Percentiles rank a stretch among this genome's conserved stretches.
These are phyloP conservation scores for Myrica gale DNA, from an alignment of 306 rosid genomes.

Conservation along the genomic window DNA sequence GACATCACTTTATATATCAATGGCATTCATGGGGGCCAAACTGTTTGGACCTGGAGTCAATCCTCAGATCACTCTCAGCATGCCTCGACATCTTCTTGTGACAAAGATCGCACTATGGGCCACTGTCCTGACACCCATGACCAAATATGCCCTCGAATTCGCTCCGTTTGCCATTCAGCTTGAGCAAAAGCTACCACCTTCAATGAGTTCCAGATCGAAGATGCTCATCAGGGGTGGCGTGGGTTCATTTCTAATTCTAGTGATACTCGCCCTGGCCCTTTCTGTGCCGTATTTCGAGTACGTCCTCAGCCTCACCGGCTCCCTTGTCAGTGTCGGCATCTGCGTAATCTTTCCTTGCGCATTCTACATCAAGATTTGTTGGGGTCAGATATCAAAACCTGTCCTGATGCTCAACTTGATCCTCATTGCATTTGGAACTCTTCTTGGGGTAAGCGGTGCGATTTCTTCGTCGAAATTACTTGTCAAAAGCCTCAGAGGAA, in stretches of 20 bases:
- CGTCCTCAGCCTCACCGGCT: conserved; percentile 76
- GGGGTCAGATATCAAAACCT: conserved; percentile 50
- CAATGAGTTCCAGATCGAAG: conserved; percentile 42
- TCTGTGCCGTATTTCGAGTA: conserved; percentile 62
- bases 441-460: conserved; percentile 59
- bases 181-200: conserved; percentile 48
- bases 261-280: conserved; percentile 55
- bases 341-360: conserved; percentile 55
- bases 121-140: conserved; percentile 70
- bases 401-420: conserved; percentile 36
- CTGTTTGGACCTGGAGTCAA: conserved; percentile 55
- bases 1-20: conserved; percentile 33
- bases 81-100: conserved; percentile 44
- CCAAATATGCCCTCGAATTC: conserved; percentile 77
- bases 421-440: conserved; percentile 42
- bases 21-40: conserved; percentile 71
- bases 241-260: conserved; percentile 50
- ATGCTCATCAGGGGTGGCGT: conserved; percentile 40
- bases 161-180: conserved; percentile 70
- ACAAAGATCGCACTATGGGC: conserved; percentile 79
- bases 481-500: conserved; percentile 20
- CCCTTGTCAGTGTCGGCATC: conserved; percentile 46
- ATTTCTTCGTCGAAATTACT: conserved; percentile 52
- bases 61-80: conserved; percentile 73
- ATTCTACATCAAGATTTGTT: conserved; percentile 58